Percentiles rank a stretch among this genome's conserved stretches.
Conservation (phyloP, 306 rosid species). For the Oxytropis ochrocephala region DNA sequence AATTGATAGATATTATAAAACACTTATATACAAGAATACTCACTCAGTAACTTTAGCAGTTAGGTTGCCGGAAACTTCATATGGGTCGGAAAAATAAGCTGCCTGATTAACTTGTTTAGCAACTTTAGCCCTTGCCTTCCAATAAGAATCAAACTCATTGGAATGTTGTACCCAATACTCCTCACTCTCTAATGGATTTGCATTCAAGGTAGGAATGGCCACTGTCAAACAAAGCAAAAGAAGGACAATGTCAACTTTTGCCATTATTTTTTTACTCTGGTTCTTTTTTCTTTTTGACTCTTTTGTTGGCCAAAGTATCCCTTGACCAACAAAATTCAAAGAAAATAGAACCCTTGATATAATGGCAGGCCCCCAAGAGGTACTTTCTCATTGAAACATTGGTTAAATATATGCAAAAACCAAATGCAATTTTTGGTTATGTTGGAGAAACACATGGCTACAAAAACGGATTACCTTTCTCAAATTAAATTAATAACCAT, state of each 20-base stretch:
- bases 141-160: conserved; percentile 35
- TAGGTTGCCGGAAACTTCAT: conserved; percentile 28
- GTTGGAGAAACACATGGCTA: too few relatives aligned
- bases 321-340: not conserved
- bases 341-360: not conserved
- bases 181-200: conserved; percentile 1
- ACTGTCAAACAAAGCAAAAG: conserved; percentile 17
- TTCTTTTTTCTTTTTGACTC: not conserved
- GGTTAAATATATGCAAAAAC: not conserved
- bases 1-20: too few relatives aligned
- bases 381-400: not conserved
- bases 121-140: conserved; percentile 35
- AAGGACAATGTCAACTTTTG: not conserved
- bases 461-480: too few relatives aligned
- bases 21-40: conserved; percentile 5
- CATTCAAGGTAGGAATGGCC: conserved; percentile 18
- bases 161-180: not conserved
- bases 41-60: conserved; percentile 37
- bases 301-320: not conserved
- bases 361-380: not conserved
- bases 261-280: not conserved
- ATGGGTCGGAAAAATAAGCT: conserved; percentile 40
- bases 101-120: conserved; percentile 18
- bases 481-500: too few relatives aligned
- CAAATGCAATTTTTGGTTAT: too few relatives aligned